These are phyloP conservation scores for Cornus kousa DNA, from an alignment of 148 eudicot species.

Conservation along the genomic window DNA sequence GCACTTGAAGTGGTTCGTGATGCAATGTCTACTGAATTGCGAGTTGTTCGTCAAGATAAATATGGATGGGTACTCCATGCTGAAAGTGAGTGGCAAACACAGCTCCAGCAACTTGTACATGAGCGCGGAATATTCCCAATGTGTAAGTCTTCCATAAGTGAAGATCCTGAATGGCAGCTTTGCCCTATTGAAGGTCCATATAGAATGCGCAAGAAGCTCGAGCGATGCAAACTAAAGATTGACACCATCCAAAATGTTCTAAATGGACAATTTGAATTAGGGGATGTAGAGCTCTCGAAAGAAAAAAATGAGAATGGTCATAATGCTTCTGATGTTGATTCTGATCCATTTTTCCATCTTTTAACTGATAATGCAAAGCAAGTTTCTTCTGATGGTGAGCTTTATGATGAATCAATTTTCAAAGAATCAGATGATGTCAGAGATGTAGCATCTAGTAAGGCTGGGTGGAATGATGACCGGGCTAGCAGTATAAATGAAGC, in stretches of 20 bases:
- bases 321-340: slow-evolving; percentile 63
- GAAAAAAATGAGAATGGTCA: slow-evolving; percentile 58
- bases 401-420: slow-evolving; percentile 67
- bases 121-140: slow-evolving; percentile 89
- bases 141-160: slow-evolving; percentile 40
- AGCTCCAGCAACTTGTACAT: slow-evolving; percentile 94
- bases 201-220: slow-evolving; percentile 97
- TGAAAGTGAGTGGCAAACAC: slow-evolving; percentile 97
- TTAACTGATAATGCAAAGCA: slow-evolving; percentile 45
- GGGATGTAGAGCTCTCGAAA: slow-evolving; percentile 45
- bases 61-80: slow-evolving; percentile 99
- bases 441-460: slow-evolving; percentile 65
- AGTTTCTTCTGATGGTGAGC: slow-evolving; percentile 50
- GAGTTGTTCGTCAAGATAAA: slow-evolving; percentile 96
- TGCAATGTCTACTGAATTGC: slow-evolving; percentile 86
- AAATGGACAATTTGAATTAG: slow-evolving; percentile 66
- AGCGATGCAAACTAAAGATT: slow-evolving; percentile 71
- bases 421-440: slow-evolving; percentile 61
- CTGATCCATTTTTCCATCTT: slow-evolving; percentile 65
- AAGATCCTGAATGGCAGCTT: slow-evolving; percentile 86
- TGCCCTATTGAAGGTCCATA: slow-evolving; percentile 99
- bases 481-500: slow-evolving; percentile 77
- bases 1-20: slow-evolving; percentile 91
- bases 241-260: slow-evolving; percentile 78
- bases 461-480: slow-evolving; percentile 68